Evolutionary conservation across 371 early-diverging fungal species (phyloP).

Genomic region (Haplosporangium sp.): DNA sequence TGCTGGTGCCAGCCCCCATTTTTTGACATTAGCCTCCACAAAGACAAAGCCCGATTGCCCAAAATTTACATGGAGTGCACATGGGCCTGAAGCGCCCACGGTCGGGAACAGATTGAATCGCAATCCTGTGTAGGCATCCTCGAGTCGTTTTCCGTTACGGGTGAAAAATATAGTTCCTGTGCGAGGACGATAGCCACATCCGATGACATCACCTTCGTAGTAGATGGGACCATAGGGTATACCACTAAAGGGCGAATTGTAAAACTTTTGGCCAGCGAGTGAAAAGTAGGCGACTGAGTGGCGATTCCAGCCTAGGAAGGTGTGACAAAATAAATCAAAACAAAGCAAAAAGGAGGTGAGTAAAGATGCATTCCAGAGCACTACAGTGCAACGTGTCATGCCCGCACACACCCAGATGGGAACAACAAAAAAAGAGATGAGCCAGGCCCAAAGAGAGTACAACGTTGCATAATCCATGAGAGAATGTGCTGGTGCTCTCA

Average conservation of each 20-base stretch:
- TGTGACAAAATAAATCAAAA: neutral
- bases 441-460: neutral
- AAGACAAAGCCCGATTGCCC: slow-evolving; percentile 69
- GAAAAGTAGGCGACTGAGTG: slow-evolving; percentile 57
- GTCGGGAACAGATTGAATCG: slow-evolving; percentile 50
- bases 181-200: slow-evolving; percentile 58
- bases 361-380: neutral
- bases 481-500: neutral
- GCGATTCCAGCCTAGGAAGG: slow-evolving; percentile 63
- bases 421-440: neutral
- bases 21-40: slow-evolving; percentile 84
- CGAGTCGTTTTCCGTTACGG: slow-evolving; percentile 54
- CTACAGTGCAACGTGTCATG: neutral
- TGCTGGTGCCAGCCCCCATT: slow-evolving; percentile 83
- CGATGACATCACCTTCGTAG: slow-evolving; percentile 57
- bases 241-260: slow-evolving; percentile 50
- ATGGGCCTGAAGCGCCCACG: slow-evolving; percentile 53
- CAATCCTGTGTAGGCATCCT: slow-evolving; percentile 53
- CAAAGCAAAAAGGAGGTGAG: slow-evolving; percentile 4
- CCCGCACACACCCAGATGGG: no score
- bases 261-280: slow-evolving; percentile 50
- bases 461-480: slow-evolving; percentile 7
- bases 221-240: slow-evolving; percentile 43
- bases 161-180: slow-evolving; percentile 60
- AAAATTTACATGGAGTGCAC: slow-evolving; percentile 55